Evolutionary conservation across 2,329 filamentous ascomycete species (phyloP), one percentile per base, ranked within the genome.

Genomic region (Dactylellina parvicollis): DNA sequence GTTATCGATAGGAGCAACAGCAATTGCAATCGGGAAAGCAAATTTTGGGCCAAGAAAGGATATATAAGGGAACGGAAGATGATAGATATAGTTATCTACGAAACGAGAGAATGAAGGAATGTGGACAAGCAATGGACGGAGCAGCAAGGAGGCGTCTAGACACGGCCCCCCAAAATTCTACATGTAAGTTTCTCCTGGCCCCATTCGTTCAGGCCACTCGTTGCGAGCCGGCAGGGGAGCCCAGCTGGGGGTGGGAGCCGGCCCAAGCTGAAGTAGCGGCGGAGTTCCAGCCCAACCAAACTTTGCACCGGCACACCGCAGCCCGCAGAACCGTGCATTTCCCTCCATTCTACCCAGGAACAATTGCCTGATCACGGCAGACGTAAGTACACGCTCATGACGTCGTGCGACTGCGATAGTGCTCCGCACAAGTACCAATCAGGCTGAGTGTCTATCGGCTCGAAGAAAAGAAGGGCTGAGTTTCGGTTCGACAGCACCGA

Each of bases 301-400:
- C 18, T 42, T 26, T 34, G 22, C 62, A 22, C 69, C 69, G 69
- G 69, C 69, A 20, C 40, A 73, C 69, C 69, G 69, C 69, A 66
- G 69, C 60, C 69, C 69, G 69, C 56, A 26, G n/a, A 60, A 38
- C 42, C 42, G 55, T 38, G 30, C 30, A 5, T 5, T 24, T 34
- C 18, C 44, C 26, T 32, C 56, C 44, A 38, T 61, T 38, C 18
- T 24, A 28, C 26, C 20, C 10, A 32, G 34, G 36, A 57, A 20
- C 12, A 28, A 50, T 12, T 1, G n/a, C 30, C 49, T 12, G 28
- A 18, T 36, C 46, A 49, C 22, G 46, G 46, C 46, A 28, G 18
- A 34, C 30, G n/a, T n/a, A 34, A 34, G 30, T 46, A 18, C 12
- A 30, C n/a, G n/a, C n/a, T n/a, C n/a, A 52, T 65, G 60, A 65